Conservation (phyloP, 1,284 basidiomycete species). For the Ustanciosporium gigantosporum region DNA sequence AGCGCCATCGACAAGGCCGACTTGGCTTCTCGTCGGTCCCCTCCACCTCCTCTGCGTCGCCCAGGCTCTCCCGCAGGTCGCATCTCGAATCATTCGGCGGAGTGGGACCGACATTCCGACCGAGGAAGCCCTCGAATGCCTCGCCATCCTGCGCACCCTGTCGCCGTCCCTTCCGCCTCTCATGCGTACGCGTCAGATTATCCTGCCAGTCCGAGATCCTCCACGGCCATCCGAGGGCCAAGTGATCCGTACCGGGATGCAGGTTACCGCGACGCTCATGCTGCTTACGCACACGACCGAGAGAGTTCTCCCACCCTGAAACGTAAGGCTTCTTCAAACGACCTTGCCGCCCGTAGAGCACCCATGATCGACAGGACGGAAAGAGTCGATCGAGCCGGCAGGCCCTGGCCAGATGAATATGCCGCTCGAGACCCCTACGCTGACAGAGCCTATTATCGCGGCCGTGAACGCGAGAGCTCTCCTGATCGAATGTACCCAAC, state of each 20-base stretch:
- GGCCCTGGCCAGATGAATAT: slow-evolving; percentile 13
- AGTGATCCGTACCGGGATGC: slow-evolving; percentile 20
- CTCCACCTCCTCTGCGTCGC: slow-evolving; percentile 13
- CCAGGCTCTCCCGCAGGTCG: slow-evolving; percentile 25
- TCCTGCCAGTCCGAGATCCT: slow-evolving; percentile 13
- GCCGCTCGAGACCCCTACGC: slow-evolving; percentile 11
- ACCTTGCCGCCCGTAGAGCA: neutral
- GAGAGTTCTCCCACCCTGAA: slow-evolving; percentile 25
- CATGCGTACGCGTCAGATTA: slow-evolving; percentile 23
- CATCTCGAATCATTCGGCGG: slow-evolving; percentile 30
- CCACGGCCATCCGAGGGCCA: too few species aligned
- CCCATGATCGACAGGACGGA: slow-evolving; percentile 4
- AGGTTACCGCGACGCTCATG: slow-evolving; percentile 21
- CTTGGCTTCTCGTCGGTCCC: slow-evolving; percentile 11
- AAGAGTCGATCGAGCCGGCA: slow-evolving; percentile 12
- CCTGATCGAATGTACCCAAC: slow-evolving; percentile 19
- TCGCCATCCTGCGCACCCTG: slow-evolving; percentile 8
- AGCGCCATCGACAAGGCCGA: slow-evolving; percentile 13
- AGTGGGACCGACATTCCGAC: slow-evolving; percentile 30
- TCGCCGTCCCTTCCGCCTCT: neutral
- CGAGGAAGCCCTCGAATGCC: slow-evolving; percentile 29
- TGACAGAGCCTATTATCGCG: slow-evolving; percentile 17
- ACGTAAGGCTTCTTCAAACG: slow-evolving; percentile 8
- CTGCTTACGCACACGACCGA: neutral
- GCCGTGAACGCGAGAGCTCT: slow-evolving; percentile 15